Evolutionary conservation across 768 basidiomycete genomes (phyloP).

Genomic region (Leccinum truebloodii): DNA sequence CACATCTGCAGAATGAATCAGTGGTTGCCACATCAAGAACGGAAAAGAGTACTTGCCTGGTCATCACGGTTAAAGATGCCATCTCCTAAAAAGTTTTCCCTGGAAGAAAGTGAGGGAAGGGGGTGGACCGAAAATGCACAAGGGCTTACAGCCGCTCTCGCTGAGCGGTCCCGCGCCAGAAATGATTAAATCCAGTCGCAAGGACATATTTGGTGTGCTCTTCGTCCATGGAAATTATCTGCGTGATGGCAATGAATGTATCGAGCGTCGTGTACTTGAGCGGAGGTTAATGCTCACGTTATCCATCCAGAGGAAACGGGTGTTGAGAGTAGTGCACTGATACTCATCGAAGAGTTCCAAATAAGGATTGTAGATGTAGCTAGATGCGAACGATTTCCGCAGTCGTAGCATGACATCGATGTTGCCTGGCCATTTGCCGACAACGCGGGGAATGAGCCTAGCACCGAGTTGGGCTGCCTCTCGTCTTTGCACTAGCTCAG

Average conservation of each 20-base stretch:
- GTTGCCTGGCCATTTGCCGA: conserved; percentile 79
- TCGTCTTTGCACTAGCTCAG: conserved; percentile 37
- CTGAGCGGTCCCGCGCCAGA: conserved; percentile 65
- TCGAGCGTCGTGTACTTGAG: not conserved
- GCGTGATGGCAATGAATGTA: not conserved
- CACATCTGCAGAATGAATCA: conserved; percentile 43
- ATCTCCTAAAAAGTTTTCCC: conserved; percentile 60
- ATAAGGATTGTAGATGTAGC: conserved; percentile 65
- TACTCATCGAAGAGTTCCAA: conserved; percentile 69
- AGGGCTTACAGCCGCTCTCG: conserved; percentile 63
- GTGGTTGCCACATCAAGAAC: conserved; percentile 1
- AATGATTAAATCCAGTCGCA: conserved; percentile 63
- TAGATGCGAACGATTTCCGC: conserved; percentile 53
- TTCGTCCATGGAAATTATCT: conserved; percentile 79
- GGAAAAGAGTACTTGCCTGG: conserved; percentile 42
- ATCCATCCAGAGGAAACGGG: conserved; percentile 68
- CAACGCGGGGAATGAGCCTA: conserved; percentile 53
- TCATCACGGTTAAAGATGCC: conserved; percentile 82
- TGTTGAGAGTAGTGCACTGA: conserved; percentile 68
- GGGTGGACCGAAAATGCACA: not conserved
- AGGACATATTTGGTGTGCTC: conserved; percentile 65
- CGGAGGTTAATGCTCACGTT: conserved; percentile 46
- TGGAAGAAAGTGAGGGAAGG: conserved; percentile 20
- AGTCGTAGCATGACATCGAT: conserved; percentile 64
- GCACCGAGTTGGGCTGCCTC: conserved; percentile 53